Base-by-base conservation (phyloP, 805 yeast genomes). In the Starmerella stigmatis region DNA sequence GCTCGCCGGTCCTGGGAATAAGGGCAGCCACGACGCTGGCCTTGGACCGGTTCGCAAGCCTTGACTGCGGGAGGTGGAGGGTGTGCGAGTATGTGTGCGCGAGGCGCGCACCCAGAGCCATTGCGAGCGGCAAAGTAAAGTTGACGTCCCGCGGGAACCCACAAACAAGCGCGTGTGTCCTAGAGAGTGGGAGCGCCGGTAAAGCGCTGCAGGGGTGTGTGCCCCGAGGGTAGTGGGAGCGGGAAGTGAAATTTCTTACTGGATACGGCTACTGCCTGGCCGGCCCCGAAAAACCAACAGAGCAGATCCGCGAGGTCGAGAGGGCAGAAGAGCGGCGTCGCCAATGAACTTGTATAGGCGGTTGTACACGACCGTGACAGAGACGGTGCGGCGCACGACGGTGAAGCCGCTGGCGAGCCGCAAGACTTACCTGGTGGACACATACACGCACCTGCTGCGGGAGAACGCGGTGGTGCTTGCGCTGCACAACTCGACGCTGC, bases 371-470 rank as follows among this genome's bases (percentile, higher is more conserved):
- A 38, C 41, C 10, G 41, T 22, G 11, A 26, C 33, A 7, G 33
- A 26, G 33, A 22, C 41, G 10, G 33, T 38, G n/a, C 27, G 30
- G 44, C 32, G 55, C 15, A 30, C 26, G 41, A 75, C 88, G 9
- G 66, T 73, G 45, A 88, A 88, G 61, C 76, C 76, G 15, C 57
- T 69, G 36, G 21, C 30, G 23, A 46, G 50, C 32, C 77, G 96
- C 66, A 89, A 89, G 67, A 86, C 96, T 0, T 86, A 77, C 56
- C 69, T 89, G 51, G 70, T 89, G 51, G 95, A 89, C 63, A 69
- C 74, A 53, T 89, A 89, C 69, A 75, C 84, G 49, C 66, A 79
- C 51, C 61, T 86, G 51, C 72, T 86, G 66, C 78, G 79, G 46
- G 68, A 64, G 23, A 76, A 77, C 61, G 78, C 84, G 30, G 77